Evolutionary conservation across 768 basidiomycete genomes (phyloP), one percentile per base, ranked within the genome.

Genomic region (Chlorophyllum brunneum): DNA sequence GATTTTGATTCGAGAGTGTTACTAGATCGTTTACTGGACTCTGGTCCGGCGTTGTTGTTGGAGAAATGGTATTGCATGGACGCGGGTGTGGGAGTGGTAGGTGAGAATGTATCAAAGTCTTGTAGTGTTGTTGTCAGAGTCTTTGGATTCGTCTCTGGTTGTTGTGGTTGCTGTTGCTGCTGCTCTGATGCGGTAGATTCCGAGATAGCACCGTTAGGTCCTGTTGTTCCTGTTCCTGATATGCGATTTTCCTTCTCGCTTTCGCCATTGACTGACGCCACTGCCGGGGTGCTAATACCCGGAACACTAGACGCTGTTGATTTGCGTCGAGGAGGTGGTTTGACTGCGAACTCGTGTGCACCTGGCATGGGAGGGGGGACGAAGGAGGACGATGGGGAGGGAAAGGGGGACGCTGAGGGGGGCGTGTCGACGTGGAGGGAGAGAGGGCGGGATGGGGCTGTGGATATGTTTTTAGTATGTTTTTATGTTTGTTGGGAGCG

Each of bases 341-440:
- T 75, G 33, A 78, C 59, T 10, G 83, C 84, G 60, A 85, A 86
- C 60, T 88, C 86, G 71, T 87, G 85, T 26, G 79, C 72, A 2
- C 79, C 78, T 1, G 82, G 82, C 3, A 78, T 73, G 3, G 86
- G 85, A 3, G 86, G 86, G 1, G 86, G 83, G 2, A 86, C 60
- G 58, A 88, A 88, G 0, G 82, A 73, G 4, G 82, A 84, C 0
- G 81, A 80, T 2, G 86, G 86, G 0, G 82, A 84, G 0, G 85
- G 85, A 52, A 76, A 78, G 5, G 74, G 73, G 0, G 74, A 74
- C 0, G 71, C 67, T 15, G 78, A 73, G 7, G 76, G 69, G 20
- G 70, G 64, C 18, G 66, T 63, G 55, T 57, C 59, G 29, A 41
- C 20, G 11, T 55, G 51, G 18, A 58, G 39, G 4, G 57, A 58